These are phyloP conservation scores for Suhomyces bribrorum DNA, from an alignment of 1,139 yeast genomes.

Conservation along the genomic window DNA sequence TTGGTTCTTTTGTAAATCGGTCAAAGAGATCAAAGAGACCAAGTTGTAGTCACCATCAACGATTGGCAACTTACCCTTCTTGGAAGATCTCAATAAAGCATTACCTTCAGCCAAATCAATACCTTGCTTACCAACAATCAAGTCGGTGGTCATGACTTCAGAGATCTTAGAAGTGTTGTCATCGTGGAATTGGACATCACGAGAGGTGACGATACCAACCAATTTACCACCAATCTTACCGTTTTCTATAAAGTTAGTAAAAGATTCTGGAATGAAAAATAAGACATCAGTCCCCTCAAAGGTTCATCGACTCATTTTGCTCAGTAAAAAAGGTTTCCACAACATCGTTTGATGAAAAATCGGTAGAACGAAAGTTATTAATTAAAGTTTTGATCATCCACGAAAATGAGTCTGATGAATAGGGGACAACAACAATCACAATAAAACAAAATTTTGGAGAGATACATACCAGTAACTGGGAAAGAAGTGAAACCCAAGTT, in stretches of 20 bases:
- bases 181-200: conserved; percentile 96
- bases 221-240: conserved; percentile 89
- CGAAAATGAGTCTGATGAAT: conserved; percentile 24
- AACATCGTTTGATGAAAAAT: conserved; percentile 92
- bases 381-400: conserved; percentile 58
- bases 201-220: conserved; percentile 92
- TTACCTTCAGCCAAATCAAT: conserved; percentile 84
- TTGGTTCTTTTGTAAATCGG: conserved; percentile 95
- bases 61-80: conserved; percentile 97
- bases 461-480: conserved; percentile 97
- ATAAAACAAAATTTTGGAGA: neutral
- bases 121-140: conserved; percentile 82
- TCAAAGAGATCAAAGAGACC: conserved; percentile 87
- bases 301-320: conserved; percentile 2
- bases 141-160: conserved; percentile 86
- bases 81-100: conserved; percentile 84
- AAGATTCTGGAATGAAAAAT: neutral
- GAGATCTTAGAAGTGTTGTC: conserved; percentile 61
- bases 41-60: conserved; percentile 76
- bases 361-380: conserved; percentile 99
- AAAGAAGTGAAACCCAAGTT: conserved; percentile 91
- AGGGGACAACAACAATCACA: conserved; percentile 9
- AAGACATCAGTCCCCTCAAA: too few relatives aligned
- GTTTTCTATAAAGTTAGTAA: conserved; percentile 55
- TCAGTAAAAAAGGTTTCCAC: conserved; percentile 61